These are phyloP conservation scores for Aspergillus nidulans DNA, from an alignment of 495 filamentous ascomycete species.

Conservation along the genomic window DNA sequence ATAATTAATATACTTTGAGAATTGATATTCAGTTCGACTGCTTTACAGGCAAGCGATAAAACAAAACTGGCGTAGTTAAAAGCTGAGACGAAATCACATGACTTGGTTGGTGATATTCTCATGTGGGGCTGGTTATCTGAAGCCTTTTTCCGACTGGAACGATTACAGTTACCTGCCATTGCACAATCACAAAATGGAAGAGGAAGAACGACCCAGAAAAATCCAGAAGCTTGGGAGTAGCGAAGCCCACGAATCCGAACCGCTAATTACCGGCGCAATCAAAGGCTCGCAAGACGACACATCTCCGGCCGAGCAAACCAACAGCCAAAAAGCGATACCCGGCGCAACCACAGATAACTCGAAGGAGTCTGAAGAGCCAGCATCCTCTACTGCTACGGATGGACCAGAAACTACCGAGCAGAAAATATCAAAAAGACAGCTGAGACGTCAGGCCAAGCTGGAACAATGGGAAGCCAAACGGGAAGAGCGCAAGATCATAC, in stretches of 20 bases:
- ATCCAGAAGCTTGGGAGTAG: constrained; percentile 43
- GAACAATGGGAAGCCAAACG: constrained; percentile 65
- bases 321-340: constrained; percentile 8
- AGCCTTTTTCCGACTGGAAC: constrained; percentile 18
- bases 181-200: constrained; percentile 38
- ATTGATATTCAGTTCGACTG: background rate
- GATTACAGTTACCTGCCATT: background rate
- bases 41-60: too few relatives aligned
- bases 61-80: background rate
- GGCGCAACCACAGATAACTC: background rate
- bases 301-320: constrained; percentile 1
- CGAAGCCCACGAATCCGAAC: constrained; percentile 19
- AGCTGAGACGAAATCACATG: constrained; percentile 4
- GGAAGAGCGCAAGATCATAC: constrained; percentile 62
- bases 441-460: constrained; percentile 65
- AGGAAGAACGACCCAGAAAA: constrained; percentile 51
- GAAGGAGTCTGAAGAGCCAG: constrained; percentile 10
- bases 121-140: constrained; percentile 10
- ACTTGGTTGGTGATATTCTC: background rate
- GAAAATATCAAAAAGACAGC: constrained; percentile 70
- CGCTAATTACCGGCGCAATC: constrained; percentile 34
- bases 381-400: constrained; percentile 8
- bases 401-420: constrained; percentile 20
- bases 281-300: constrained; percentile 12
- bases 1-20: too few relatives aligned